phyloP scores from a whole-genome alignment of 345 rosid species.

The Populus nigra region DNA sequence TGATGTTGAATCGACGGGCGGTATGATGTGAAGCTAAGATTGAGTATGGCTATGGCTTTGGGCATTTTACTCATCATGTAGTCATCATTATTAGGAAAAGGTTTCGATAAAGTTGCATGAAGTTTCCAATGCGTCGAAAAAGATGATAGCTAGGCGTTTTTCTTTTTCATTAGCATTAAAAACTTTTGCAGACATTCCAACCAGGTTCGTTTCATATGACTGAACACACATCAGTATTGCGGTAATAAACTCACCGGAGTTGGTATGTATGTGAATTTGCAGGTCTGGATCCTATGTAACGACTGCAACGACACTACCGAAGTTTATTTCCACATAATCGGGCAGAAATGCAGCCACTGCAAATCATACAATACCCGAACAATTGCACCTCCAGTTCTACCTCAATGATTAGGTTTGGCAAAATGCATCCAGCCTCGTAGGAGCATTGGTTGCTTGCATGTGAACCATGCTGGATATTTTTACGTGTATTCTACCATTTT shows the following conservation, averaged over 20 bases:
- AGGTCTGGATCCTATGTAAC: slow-evolving; percentile 98
- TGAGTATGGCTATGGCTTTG: background rate
- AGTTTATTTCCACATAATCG: slow-evolving; percentile 78
- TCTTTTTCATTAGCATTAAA: no score
- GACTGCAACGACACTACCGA: slow-evolving; percentile 97
- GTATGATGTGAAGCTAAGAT: background rate
- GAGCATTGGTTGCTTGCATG: slow-evolving; percentile 4
- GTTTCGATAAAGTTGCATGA: no score
- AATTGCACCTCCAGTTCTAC: slow-evolving; percentile 79
- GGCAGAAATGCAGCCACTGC: slow-evolving; percentile 95
- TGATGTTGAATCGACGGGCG: background rate
- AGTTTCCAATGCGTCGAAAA: no score
- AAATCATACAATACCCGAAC: slow-evolving; percentile 86
- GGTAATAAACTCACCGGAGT: no score
- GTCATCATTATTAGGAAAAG: no score
- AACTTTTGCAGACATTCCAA: no score
- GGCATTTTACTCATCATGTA: background rate
- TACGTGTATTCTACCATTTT: background rate
- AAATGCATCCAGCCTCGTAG: background rate
- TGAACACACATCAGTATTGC: no score
- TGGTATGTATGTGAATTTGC: slow-evolving; percentile 14
- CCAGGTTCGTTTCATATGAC: no score
- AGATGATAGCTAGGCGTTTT: no score
- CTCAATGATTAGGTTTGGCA: slow-evolving; percentile 41
- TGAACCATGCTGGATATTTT: background rate